phyloP scores from a whole-genome alignment of 2,329 filamentous ascomycete genomes.

The Keithomyces neogunnii region DNA sequence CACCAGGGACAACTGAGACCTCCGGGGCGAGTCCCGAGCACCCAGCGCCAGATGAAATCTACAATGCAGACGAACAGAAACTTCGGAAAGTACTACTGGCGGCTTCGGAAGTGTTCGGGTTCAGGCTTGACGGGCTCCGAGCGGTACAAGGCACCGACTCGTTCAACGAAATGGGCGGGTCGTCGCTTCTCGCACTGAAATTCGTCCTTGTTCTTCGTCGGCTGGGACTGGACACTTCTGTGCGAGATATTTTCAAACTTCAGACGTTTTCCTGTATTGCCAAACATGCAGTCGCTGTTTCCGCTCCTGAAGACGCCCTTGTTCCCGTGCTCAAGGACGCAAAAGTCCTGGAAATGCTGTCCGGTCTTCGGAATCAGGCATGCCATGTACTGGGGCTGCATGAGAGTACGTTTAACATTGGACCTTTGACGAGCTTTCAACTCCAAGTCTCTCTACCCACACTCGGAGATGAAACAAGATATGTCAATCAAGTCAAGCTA shows the following conservation, averaged over 20 bases:
- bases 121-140: background rate
- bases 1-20: too few relatives aligned
- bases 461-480: background rate
- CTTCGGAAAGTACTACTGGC: background rate
- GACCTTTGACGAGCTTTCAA: constrained; percentile 5
- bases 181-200: constrained; percentile 6
- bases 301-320: background rate
- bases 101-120: background rate
- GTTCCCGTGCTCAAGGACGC: background rate
- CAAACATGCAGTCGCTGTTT: background rate
- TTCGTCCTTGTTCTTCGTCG: constrained; percentile 4
- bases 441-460: constrained; percentile 3
- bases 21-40: too few relatives aligned
- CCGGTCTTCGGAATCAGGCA: background rate
- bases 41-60: too few relatives aligned
- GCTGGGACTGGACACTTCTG: background rate
- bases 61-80: too few relatives aligned
- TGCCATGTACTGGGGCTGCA: background rate
- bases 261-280: constrained; percentile 2
- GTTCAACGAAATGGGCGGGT: constrained; percentile 4
- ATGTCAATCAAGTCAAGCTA: constrained; percentile 4
- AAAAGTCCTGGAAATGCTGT: background rate
- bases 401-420: background rate
- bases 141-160: background rate
- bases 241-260: constrained; percentile 3